phyloP scores from a whole-genome alignment of 2,329 filamentous ascomycete genomes.

The Aspergillus carbonarius region DNA sequence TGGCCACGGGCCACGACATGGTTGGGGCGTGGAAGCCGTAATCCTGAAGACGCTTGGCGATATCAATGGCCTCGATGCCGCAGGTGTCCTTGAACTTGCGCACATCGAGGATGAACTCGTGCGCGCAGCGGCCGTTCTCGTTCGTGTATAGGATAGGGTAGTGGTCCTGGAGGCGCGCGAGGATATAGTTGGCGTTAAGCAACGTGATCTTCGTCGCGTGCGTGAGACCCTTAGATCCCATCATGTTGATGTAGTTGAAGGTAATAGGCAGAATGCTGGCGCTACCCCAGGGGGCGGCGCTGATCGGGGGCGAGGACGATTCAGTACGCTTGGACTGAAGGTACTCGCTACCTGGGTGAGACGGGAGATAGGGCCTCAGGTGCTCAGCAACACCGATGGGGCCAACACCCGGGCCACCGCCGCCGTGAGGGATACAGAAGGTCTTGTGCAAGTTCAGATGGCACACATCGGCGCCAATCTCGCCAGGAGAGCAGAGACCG shows the following conservation, averaged over 20 bases:
- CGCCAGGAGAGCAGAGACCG: conserved; percentile 87
- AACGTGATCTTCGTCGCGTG: conserved; percentile 89
- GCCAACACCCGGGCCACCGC: conserved; percentile 88
- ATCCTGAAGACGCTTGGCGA: conserved; percentile 94
- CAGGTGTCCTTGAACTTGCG: conserved; percentile 79
- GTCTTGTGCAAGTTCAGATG: conserved; percentile 98
- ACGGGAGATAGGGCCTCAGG: conserved; percentile 73
- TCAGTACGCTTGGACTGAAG: conserved; percentile 40
- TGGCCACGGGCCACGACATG: conserved; percentile 94
- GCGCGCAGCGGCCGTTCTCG: conserved; percentile 79
- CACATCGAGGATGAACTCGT: conserved; percentile 94
- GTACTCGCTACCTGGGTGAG: conserved; percentile 60
- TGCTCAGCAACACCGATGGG: conserved; percentile 89
- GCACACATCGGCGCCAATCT: conserved; percentile 95
- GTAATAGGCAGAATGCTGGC: conserved; percentile 91
- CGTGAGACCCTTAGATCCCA: conserved; percentile 78
- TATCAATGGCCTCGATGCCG: conserved; percentile 87
- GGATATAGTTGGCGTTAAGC: conserved; percentile 97
- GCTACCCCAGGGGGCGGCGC: conserved; percentile 80
- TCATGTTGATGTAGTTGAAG: conserved; percentile 93
- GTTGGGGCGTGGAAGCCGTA: conserved; percentile 97
- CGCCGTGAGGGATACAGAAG: conserved; percentile 96
- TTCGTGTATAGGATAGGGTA: conserved; percentile 96
- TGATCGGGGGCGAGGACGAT: conserved; percentile 65
- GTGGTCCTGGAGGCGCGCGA: conserved; percentile 79